Base-by-base conservation (phyloP, 1,284 basidiomycete species). In the Marasmius oreades region DNA sequence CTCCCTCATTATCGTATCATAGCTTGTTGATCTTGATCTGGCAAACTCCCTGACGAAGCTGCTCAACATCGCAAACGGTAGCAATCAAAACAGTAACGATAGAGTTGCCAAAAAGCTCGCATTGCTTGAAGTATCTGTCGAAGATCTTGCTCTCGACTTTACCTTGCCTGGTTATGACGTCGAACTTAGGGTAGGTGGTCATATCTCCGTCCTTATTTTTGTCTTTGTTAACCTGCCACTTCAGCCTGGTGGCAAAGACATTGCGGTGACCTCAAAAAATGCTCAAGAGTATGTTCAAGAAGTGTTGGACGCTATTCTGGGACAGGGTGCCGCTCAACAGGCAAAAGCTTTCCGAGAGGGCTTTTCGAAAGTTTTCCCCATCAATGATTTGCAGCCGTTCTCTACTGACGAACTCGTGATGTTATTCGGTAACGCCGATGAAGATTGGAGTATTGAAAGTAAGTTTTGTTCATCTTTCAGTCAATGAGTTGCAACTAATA, bases 91-190 rank as follows among this genome's bases (percentile, higher is more conserved):
- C 20, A 71, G 72, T 5, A 74, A 71, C 48, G 83, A 88, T 59
- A 88, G 86, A 76, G 70, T 85, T 31, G 74, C 77, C 47, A 76
- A 77, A 56, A 86, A 88, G 68, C 72, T 85, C 37, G 80, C 78
- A 5, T 65, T 78, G 43, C 72, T 84, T 56, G 84, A 86, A 63
- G 79, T 95, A 60, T 81, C 82, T 24, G 81, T 99, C 5, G 89
- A 92, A 61, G 93, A 96, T 66, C 82, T 99, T 39, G 86, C 90
- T 0, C 81, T 99, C 31, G 96, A 99, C 74, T 98, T 98, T 69
- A 98, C 95, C 3, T 79, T 99, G 14, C 97, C 97, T 8, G 97
- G 97, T 8, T 94, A 96, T 65, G 87, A 93, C 65, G 90, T 98
- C 57, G 93, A 97, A 70, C 80, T 98, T 48, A 84, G 86, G 67